Evolutionary conservation across 768 basidiomycete species (phyloP).

Genomic region (Polyporus arcularius): DNA sequence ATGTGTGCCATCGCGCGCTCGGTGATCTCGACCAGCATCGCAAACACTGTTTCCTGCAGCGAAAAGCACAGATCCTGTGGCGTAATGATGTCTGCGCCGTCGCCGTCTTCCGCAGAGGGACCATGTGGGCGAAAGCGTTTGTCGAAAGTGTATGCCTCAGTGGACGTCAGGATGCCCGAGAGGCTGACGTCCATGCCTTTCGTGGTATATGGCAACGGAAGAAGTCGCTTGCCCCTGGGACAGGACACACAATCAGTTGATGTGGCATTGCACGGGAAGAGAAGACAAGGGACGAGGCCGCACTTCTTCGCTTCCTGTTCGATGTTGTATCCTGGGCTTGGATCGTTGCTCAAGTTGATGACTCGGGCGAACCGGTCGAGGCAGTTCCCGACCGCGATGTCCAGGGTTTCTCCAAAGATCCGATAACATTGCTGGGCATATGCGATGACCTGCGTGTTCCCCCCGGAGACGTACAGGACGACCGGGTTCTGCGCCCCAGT

Average conservation of each 20-base stretch:
- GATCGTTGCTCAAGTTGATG: slow-evolving; percentile 93
- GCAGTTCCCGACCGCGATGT: slow-evolving; percentile 99
- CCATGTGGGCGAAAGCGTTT: slow-evolving; percentile 70
- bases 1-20: slow-evolving; percentile 99
- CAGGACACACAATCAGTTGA: background rate
- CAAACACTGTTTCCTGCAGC: slow-evolving; percentile 94
- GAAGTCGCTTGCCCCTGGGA: slow-evolving; percentile 75
- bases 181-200: slow-evolving; percentile 99
- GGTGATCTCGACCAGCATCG: slow-evolving; percentile 99
- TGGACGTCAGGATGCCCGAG: slow-evolving; percentile 89
- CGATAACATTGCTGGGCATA: slow-evolving; percentile 97
- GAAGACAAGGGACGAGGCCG: slow-evolving; percentile 15
- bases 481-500: slow-evolving; percentile 95
- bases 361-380: slow-evolving; percentile 96
- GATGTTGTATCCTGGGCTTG: slow-evolving; percentile 95
- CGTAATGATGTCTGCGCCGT: slow-evolving; percentile 77
- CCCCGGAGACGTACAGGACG: slow-evolving; percentile 97
- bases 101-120: slow-evolving; percentile 40
- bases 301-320: slow-evolving; percentile 94
- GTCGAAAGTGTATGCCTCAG: slow-evolving; percentile 86
- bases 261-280: background rate
- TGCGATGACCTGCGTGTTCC: slow-evolving; percentile 98
- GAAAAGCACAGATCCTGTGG: slow-evolving; percentile 97
- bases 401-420: slow-evolving; percentile 98
- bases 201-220: slow-evolving; percentile 90